Evolutionary conservation across 2,329 filamentous ascomycete genomes (phyloP).

Genomic region (Pseudogymnoascus sp.): DNA sequence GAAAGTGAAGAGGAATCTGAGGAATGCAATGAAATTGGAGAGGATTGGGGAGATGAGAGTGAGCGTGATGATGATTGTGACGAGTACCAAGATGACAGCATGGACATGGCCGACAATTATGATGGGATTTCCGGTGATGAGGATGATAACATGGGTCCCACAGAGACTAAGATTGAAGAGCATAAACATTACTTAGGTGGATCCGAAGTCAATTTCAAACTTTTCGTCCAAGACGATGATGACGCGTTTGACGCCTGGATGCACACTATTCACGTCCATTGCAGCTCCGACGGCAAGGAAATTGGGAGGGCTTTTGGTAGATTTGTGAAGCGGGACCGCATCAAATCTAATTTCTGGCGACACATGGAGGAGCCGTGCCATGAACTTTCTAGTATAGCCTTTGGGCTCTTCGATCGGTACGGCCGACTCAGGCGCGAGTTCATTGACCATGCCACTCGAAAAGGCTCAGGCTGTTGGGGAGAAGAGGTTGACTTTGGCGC

Average conservation of each 20-base stretch:
- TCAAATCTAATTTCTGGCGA: constrained; percentile 27
- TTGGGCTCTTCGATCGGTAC: constrained; percentile 34
- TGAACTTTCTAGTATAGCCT: constrained; percentile 29
- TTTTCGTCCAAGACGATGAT: background rate
- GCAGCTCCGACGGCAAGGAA: constrained; percentile 13
- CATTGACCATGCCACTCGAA: constrained; percentile 24
- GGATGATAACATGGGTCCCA: constrained; percentile 10
- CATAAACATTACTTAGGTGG: background rate
- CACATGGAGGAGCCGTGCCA: constrained; percentile 29
- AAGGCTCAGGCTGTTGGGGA: constrained; percentile 27
- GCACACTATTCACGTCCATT: constrained; percentile 13
- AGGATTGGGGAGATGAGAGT: constrained; percentile 2
- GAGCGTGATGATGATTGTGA: constrained; percentile 7
- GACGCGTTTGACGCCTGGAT: constrained; percentile 14
- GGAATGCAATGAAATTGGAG: background rate
- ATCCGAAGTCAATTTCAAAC: background rate
- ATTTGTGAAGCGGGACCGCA: constrained; percentile 22
- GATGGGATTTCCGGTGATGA: constrained; percentile 3
- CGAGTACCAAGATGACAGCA: background rate
- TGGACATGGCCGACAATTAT: background rate
- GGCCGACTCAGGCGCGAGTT: constrained; percentile 31
- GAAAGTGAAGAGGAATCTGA: constrained; percentile 11
- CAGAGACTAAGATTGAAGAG: constrained; percentile 13
- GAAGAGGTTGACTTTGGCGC: constrained; percentile 26
- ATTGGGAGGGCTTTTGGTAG: constrained; percentile 22